Percentiles rank a stretch among this genome's conserved stretches.
These are phyloP conservation scores for Venturia oleaginea DNA, from an alignment of 2,329 filamentous ascomycete genomes.

Conservation along the genomic window DNA sequence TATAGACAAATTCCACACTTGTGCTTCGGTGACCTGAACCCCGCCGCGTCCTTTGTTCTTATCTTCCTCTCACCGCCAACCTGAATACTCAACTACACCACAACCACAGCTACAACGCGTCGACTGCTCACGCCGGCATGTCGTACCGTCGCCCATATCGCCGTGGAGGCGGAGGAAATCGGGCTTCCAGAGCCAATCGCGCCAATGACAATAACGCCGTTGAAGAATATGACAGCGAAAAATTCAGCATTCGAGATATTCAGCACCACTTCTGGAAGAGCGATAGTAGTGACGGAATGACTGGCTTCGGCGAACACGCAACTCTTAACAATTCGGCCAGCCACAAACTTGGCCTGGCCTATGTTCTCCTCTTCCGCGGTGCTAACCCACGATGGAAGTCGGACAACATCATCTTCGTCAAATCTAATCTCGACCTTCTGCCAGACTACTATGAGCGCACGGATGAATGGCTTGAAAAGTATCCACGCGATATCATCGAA, in stretches of 20 bases:
- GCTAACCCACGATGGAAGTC: conserved; percentile 22
- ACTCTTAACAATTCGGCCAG: conserved; percentile 18
- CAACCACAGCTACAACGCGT: neutral
- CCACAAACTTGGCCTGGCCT: conserved; percentile 17
- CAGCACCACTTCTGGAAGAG: conserved; percentile 11
- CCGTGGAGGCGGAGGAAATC: neutral
- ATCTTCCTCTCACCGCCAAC: neutral
- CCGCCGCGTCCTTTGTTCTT: neutral
- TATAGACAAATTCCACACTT: neutral
- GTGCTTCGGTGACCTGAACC: neutral
- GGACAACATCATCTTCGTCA: conserved; percentile 23
- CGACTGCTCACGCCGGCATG: neutral
- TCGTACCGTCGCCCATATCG: neutral
- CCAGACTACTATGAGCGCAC: conserved; percentile 14
- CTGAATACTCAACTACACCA: no score
- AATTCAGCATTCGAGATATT: conserved; percentile 8
- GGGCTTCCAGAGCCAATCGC: neutral
- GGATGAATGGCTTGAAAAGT: neutral
- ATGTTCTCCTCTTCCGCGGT: conserved; percentile 20
- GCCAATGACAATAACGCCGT: neutral
- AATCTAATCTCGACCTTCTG: conserved; percentile 22
- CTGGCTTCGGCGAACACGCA: neutral
- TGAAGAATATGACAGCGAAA: neutral
- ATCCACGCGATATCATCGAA: conserved; percentile 4
- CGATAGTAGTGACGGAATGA: neutral